Conservation (phyloP, 176 grass and related monocot species). For the Panicum miliaceum region DNA sequence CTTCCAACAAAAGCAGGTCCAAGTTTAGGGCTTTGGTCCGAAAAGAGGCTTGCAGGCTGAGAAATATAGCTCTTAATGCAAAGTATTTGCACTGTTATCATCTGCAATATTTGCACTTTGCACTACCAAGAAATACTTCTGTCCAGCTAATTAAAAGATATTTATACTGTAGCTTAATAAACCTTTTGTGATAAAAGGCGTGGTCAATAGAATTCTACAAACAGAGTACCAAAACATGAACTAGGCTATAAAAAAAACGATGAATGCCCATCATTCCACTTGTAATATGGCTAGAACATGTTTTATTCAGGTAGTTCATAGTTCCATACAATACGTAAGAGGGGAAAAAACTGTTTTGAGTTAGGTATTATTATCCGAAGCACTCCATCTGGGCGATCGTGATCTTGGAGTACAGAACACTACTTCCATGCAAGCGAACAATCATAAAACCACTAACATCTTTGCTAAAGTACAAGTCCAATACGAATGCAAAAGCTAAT, state of each 20-base stretch:
- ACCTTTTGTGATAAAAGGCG: background rate
- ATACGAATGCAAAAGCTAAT: background rate
- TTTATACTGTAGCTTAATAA: too few species aligned
- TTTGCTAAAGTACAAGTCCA: background rate
- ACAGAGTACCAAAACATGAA: background rate
- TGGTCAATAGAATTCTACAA: background rate
- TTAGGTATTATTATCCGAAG: background rate
- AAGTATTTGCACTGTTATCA: background rate
- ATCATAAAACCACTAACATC: background rate
- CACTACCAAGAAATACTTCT: background rate
- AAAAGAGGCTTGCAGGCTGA: background rate
- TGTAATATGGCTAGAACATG: background rate
- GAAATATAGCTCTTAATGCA: background rate
- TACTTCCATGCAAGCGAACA: background rate
- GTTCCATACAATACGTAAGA: background rate
- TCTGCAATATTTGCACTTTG: background rate
- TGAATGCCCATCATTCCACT: background rate
- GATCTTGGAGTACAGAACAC: background rate
- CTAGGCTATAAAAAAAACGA: background rate
- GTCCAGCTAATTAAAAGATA: background rate
- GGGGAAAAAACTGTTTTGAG: background rate
- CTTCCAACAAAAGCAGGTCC: background rate
- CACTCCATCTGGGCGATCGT: background rate
- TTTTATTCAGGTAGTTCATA: background rate
- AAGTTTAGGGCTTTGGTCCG: background rate